Evolutionary conservation across 75 land plant genomes (phyloP).

Genomic region (Pseudotsuga menziesii): DNA sequence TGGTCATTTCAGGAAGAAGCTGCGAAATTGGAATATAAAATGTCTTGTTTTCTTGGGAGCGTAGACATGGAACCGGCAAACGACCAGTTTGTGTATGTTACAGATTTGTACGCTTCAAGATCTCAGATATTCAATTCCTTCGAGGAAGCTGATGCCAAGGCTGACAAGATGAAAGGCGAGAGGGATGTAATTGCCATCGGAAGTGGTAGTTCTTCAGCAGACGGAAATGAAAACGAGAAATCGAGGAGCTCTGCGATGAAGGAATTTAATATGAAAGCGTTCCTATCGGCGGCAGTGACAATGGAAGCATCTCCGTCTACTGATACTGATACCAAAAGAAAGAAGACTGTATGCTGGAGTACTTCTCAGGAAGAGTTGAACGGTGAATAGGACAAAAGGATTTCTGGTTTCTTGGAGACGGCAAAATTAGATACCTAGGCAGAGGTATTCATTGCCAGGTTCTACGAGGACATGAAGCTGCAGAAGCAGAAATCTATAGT

Average conservation of each 20-base stretch:
- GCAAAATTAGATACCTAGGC: too few relatives aligned
- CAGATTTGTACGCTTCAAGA: background rate
- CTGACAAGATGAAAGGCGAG: background rate
- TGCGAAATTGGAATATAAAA: background rate
- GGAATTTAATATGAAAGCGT: background rate
- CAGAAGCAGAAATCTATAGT: too few relatives aligned
- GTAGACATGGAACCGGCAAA: background rate
- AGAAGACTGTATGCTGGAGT: too few relatives aligned
- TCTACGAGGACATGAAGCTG: too few relatives aligned
- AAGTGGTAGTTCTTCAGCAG: slow-evolving; percentile 1
- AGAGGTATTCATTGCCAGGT: too few relatives aligned
- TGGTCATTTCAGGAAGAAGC: background rate
- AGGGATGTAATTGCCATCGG: background rate
- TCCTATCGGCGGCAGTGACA: background rate
- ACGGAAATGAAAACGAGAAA: background rate
- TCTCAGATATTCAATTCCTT: background rate
- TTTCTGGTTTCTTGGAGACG: too few relatives aligned
- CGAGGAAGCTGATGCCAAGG: background rate
- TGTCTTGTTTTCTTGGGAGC: background rate
- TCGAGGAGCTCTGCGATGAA: background rate
- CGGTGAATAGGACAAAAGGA: too few relatives aligned
- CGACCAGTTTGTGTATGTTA: slow-evolving; percentile 1
- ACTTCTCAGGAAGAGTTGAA: too few relatives aligned
- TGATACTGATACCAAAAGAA: too few relatives aligned
- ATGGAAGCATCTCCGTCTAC: too few relatives aligned